Evolutionary conservation across 2,329 filamentous ascomycete species (phyloP).

Genomic region (Claviceps maximensis): DNA sequence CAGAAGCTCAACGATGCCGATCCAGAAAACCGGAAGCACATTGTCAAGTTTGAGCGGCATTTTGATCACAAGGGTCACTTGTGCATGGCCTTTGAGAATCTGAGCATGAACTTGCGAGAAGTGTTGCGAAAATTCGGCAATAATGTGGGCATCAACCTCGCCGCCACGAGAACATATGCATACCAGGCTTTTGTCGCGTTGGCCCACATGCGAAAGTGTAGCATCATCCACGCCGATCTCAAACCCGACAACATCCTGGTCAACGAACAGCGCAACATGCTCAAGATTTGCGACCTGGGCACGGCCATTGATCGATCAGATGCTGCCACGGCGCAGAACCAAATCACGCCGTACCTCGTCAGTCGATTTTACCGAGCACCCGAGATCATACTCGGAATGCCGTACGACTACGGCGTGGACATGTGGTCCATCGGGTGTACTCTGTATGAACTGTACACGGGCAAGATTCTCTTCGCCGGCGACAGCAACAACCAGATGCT

Average conservation of each 20-base stretch:
- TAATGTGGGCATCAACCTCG: conserved; percentile 81
- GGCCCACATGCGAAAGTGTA: conserved; percentile 77
- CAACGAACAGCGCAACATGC: conserved; percentile 66
- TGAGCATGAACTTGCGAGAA: conserved; percentile 85
- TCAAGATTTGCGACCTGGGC: conserved; percentile 94
- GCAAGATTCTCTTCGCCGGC: conserved; percentile 92
- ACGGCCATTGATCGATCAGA: conserved; percentile 90
- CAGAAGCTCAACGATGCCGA: conserved; percentile 78
- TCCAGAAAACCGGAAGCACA: conserved; percentile 77
- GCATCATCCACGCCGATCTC: conserved; percentile 87
- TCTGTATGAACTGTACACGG: conserved; percentile 91
- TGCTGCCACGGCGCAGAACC: conserved; percentile 54
- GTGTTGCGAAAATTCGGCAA: conserved; percentile 92
- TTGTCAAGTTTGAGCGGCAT: conserved; percentile 72
- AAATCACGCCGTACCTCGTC: conserved; percentile 88
- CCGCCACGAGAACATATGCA: conserved; percentile 76
- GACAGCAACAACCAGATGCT: conserved; percentile 98
- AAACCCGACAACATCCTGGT: conserved; percentile 96
- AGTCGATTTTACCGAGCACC: conserved; percentile 96
- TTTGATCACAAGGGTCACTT: conserved; percentile 94
- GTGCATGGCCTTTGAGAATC: conserved; percentile 93
- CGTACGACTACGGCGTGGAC: conserved; percentile 87
- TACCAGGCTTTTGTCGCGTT: conserved; percentile 89
- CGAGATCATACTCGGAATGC: conserved; percentile 94
- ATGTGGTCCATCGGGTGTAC: conserved; percentile 98